Percentiles rank a stretch among this genome's conserved stretches.
Evolutionary conservation across 2,329 filamentous ascomycete genomes (phyloP).

Genomic region (Bisporella sp.): DNA sequence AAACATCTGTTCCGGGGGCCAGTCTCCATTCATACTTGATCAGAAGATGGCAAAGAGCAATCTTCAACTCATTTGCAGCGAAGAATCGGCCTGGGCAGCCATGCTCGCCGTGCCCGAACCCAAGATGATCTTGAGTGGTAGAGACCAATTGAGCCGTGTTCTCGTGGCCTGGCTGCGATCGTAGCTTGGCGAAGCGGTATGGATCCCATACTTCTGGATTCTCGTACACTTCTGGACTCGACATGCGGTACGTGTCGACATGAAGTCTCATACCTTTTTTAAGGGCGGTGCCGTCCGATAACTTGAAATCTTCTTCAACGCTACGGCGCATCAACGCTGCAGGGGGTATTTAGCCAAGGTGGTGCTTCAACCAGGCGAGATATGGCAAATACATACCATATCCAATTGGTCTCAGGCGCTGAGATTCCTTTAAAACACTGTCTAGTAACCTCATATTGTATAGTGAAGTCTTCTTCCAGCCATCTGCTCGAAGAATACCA

Average conservation of each 20-base stretch:
- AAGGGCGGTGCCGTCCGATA: too few species aligned
- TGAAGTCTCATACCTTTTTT: too few species aligned
- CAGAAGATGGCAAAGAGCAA: slow-evolving; percentile 26
- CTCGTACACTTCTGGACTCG: slow-evolving; percentile 15
- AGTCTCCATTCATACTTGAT: slow-evolving; percentile 28
- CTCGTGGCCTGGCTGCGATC: slow-evolving; percentile 13
- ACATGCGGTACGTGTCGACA: slow-evolving; percentile 6
- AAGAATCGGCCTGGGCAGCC: slow-evolving; percentile 37
- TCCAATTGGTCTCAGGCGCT: background rate
- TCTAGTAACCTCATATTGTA: background rate
- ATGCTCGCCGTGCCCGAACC: slow-evolving; percentile 35
- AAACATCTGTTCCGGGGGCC: slow-evolving; percentile 44
- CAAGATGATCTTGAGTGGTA: slow-evolving; percentile 24
- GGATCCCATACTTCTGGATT: slow-evolving; percentile 11
- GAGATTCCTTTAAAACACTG: slow-evolving; percentile 2
- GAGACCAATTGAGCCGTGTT: slow-evolving; percentile 30
- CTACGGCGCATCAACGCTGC: too few species aligned
- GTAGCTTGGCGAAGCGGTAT: slow-evolving; percentile 15
- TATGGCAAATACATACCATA: too few species aligned
- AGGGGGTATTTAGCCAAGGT: too few species aligned
- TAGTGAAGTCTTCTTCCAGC: background rate
- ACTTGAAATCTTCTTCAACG: too few species aligned
- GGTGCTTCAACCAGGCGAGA: too few species aligned
- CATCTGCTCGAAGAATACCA: background rate
- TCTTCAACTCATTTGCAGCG: slow-evolving; percentile 33